Base-by-base conservation (phyloP, 2,329 filamentous ascomycete genomes). In the Eutypa lata region DNA sequence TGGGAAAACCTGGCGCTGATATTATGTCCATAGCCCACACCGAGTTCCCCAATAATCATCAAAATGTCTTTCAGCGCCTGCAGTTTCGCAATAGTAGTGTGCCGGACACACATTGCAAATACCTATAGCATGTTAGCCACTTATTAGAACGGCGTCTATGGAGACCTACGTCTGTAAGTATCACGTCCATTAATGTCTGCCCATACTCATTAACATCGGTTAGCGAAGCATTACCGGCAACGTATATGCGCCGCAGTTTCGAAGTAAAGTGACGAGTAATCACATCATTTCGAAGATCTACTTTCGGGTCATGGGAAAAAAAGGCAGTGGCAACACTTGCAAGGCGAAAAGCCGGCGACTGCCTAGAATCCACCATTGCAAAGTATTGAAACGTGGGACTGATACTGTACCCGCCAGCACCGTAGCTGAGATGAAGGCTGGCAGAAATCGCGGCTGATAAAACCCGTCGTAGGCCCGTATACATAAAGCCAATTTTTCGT, bases 391-490 rank as follows among this genome's bases (percentile, higher is more conserved):
- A 51, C 21, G 26, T 33, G 6, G 52, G 50, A 21, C 50, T 50
- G 24, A 58, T 54, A 21, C 54, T 50, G 6, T 18, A 11, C 1
- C 54, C 56, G 28, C 54, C 56, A 16, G 52, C 54, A 26, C 54
- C 56, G 18, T 51, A 31, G 16, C 18, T 16, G 3, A 50, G 28
- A n/a, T n/a, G 37, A 2, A 56, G 37, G 19, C 54, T 52, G 6
- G 45, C 47, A n/a, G 46, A 48, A 16, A 56, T 18, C 14, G 56
- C 56, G 10, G 48, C 44, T 5, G 51, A 52, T 11, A 54, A 35
- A 8, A 58, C 35, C 24, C 44, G 35, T 35, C 22, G 47, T 13
- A 58, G 24, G 7, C 54, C 56, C 11, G 42, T 43, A 18, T 24
- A 56, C 3, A 43, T 52, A 22, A 55, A 6, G 16, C 16, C 47